Percentiles rank a stretch among this genome's conserved stretches.
These are phyloP conservation scores for Pittosporum tobira DNA, from an alignment of 129 eudicot genomes.

Conservation along the genomic window DNA sequence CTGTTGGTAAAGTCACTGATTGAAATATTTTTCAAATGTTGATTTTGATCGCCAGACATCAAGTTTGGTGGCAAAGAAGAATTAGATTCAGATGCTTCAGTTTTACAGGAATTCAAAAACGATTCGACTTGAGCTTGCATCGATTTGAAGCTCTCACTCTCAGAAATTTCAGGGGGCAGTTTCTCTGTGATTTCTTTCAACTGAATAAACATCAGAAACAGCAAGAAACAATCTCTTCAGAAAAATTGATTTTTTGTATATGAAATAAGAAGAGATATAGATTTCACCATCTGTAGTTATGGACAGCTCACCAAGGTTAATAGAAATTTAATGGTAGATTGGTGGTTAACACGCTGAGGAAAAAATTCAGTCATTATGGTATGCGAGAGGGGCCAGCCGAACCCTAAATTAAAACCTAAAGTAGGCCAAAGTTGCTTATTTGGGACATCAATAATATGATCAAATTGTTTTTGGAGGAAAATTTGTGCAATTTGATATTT, in stretches of 20 bases:
- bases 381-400: too few species aligned
- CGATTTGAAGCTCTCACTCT: constrained; percentile 35
- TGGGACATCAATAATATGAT: background rate
- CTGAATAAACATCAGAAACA: constrained; percentile 26
- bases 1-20: constrained; percentile 14
- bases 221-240: constrained; percentile 7
- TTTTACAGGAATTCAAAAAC: constrained; percentile 24
- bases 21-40: constrained; percentile 13
- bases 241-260: background rate
- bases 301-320: background rate
- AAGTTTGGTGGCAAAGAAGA: constrained; percentile 15
- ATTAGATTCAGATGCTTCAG: constrained; percentile 25
- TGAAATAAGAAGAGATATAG: background rate
- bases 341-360: too few species aligned
- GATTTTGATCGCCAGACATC: constrained; percentile 11
- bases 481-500: too few species aligned
- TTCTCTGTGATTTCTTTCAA: constrained; percentile 50
- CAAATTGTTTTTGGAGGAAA: too few species aligned
- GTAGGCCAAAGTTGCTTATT: background rate
- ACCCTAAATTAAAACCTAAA: too few species aligned
- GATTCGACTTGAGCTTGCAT: constrained; percentile 32
- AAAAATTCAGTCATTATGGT: background rate
- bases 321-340: too few species aligned
- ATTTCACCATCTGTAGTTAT: constrained; percentile 1
- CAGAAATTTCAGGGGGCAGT: constrained; percentile 36